phyloP scores from a whole-genome alignment of 805 yeast species.

The Priceomyces melissophilus region DNA sequence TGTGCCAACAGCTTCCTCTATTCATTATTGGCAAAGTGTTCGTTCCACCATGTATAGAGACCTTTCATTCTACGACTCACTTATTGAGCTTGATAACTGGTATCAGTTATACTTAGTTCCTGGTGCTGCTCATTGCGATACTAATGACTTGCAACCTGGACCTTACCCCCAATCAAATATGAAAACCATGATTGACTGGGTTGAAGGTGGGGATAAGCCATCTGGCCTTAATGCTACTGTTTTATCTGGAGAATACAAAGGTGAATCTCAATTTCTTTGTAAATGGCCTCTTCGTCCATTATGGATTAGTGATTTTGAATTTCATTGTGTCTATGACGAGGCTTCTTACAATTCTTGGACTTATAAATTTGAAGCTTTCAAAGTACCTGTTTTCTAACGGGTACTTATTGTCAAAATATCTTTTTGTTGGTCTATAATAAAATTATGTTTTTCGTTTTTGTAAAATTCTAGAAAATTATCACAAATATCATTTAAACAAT shows the following conservation, averaged over 20 bases:
- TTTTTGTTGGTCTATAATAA: no score
- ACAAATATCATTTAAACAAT: no score
- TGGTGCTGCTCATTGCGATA: slow-evolving; percentile 7
- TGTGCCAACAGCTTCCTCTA: slow-evolving; percentile 6
- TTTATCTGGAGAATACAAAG: slow-evolving; percentile 1
- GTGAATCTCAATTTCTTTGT: slow-evolving; percentile 6
- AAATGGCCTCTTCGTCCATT: slow-evolving; percentile 5
- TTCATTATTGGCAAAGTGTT: slow-evolving; percentile 7
- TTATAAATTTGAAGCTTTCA: no score
- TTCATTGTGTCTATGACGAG: no score
- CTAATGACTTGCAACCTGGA: slow-evolving; percentile 5
- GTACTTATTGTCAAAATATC: no score
- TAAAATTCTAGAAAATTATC: no score
- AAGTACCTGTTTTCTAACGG: no score
- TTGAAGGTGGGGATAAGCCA: slow-evolving; percentile 5
- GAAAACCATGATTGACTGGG: slow-evolving; percentile 7
- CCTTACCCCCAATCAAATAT: slow-evolving; percentile 6
- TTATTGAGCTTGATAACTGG: slow-evolving; percentile 3
- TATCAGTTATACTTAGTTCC: slow-evolving; percentile 6
- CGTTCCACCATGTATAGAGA: slow-evolving; percentile 1
- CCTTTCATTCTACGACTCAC: neutral
- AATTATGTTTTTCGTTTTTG: no score
- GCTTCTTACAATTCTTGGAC: no score
- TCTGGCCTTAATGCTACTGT: slow-evolving; percentile 6
- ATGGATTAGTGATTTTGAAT: no score